Evolutionary conservation across 768 basidiomycete genomes (phyloP).

Genomic region (Cubamyces lactineus): DNA sequence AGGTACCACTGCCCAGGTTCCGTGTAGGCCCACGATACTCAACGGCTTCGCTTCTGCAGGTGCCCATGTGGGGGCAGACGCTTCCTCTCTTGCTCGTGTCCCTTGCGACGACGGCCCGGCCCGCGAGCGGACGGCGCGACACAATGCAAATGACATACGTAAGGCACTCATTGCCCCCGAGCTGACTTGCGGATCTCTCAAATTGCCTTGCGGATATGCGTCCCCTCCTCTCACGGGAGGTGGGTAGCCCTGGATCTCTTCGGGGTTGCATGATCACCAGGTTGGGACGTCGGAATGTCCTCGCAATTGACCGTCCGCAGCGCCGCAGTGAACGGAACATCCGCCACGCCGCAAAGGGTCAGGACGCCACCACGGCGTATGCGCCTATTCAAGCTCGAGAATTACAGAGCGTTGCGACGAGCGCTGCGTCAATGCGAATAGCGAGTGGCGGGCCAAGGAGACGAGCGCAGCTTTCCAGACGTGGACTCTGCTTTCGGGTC

Average conservation of each 20-base stretch:
- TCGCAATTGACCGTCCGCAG: not conserved
- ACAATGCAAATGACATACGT: not conserved
- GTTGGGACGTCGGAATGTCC: not conserved
- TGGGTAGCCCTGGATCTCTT: not conserved
- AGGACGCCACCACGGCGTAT: too few species aligned
- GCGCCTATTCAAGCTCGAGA: too few species aligned
- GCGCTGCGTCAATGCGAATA: too few species aligned
- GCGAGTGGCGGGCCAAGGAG: not conserved
- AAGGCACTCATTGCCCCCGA: not conserved
- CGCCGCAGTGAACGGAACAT: too few species aligned
- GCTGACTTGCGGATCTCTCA: conserved; percentile 1
- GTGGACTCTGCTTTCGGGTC: not conserved
- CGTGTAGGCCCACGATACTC: not conserved
- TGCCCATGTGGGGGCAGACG: conserved; percentile 6
- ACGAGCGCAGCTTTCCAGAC: not conserved
- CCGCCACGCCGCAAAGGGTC: too few species aligned
- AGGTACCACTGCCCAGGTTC: not conserved
- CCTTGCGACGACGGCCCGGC: not conserved
- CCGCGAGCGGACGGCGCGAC: not conserved
- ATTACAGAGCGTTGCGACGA: too few species aligned
- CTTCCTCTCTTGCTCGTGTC: not conserved
- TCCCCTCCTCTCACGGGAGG: conserved; percentile 1
- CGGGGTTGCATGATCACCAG: not conserved
- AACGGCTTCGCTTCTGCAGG: not conserved
- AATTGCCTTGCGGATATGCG: conserved; percentile 2